Evolutionary conservation across 306 rosid species (phyloP), one percentile per base, ranked within the genome.

Genomic region (Ormosia emarginata): DNA sequence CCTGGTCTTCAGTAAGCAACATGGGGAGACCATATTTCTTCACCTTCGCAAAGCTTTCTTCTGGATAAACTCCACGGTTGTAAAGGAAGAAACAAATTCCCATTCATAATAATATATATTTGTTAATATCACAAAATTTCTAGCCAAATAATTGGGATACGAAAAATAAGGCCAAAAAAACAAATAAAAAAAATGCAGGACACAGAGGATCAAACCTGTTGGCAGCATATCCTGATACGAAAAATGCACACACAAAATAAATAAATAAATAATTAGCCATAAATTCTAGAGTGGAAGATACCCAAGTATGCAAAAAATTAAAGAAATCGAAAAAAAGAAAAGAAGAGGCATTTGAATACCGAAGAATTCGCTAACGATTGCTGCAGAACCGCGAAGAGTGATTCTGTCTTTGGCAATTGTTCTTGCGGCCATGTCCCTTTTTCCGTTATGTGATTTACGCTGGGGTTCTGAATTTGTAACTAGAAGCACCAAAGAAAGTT

Each of bases 321-420:
- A 61, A 79, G 32, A 29, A 67, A 49, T 32, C 5, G 50, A 7
- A 39, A 59, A 29, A 6, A 47, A 62, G 3, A 29, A 4, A 44
- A 69, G 34, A 14, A 40, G 61, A 10, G 18, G 41, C 7, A 2
- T 13, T n/a, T 39, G 13, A 71, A 63, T 86, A 95, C 99, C 98
- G 50, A 95, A 95, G 88, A 93, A 95, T 89, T 95, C 99, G 95
- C 99, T 93, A 81, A 89, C 98, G 13, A 95, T 95, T 36, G 99
- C 95, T 4, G 99, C 94, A 14, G 99, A 95, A 68, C 99, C 99
- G 4, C 97, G 98, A 57, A 95, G 94, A 63, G 98, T 95, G 89
- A 95, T 95, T 15, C 93, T 95, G 84, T 95, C 99, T 86, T 89
- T 95, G 68, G 99, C 56, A 53, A 81, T 92, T 33, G 95, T 87